A percentile compares a stretch with the other conserved stretches of the same genome.
These are phyloP conservation scores for Colletotrichum sp. DNA, from an alignment of 2,329 filamentous ascomycete species.

Conservation along the genomic window DNA sequence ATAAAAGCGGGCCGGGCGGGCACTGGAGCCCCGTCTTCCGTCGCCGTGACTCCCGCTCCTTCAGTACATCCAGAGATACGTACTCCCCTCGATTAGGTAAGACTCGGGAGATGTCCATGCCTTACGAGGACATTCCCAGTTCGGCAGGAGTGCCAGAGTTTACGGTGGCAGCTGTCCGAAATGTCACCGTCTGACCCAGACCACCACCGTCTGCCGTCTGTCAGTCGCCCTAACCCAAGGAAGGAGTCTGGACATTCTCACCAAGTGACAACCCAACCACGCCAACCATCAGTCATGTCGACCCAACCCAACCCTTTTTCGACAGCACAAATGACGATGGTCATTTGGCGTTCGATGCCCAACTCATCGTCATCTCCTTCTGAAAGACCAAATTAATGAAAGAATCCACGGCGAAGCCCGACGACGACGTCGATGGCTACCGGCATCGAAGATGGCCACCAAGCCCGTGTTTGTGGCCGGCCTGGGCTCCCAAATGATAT, in stretches of 20 bases:
- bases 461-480: neutral
- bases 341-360: conserved; percentile 3
- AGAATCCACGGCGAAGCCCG: neutral
- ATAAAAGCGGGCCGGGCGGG: neutral
- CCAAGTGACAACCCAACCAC: neutral
- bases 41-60: neutral
- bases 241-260: neutral
- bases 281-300: neutral
- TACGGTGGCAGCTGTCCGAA: neutral
- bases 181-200: conserved; percentile 5
- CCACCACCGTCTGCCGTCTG: neutral
- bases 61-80: neutral
- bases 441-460: conserved; percentile 1
- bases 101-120: neutral
- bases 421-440: conserved; percentile 1
- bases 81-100: neutral
- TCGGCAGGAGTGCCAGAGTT: neutral
- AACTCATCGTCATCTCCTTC: neutral
- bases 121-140: neutral
- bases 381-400: neutral
- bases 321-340: neutral
- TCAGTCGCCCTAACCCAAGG: neutral
- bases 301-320: conserved; percentile 10
- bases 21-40: neutral
- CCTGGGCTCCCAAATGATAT: conserved; percentile 3